These are phyloP conservation scores for Keithomyces neogunnii DNA, from an alignment of 2,329 filamentous ascomycete species.

Conservation along the genomic window DNA sequence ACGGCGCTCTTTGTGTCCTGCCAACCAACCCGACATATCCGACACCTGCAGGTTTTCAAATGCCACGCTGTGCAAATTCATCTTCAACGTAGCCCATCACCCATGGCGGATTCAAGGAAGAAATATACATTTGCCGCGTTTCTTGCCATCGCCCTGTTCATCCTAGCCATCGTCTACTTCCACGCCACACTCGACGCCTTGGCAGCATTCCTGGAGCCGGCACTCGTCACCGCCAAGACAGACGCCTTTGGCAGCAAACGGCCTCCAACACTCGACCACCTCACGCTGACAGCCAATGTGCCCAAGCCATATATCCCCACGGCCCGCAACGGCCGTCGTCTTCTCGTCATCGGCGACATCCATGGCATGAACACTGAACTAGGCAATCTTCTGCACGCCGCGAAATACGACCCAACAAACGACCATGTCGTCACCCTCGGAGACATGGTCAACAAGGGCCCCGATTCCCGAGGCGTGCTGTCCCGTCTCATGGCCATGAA, in stretches of 20 bases:
- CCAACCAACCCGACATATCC: no score
- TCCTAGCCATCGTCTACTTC: no score
- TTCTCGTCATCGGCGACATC: conserved; percentile 84
- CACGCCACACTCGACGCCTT: no score
- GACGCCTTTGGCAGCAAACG: neutral
- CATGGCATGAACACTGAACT: conserved; percentile 75
- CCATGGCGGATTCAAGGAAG: no score
- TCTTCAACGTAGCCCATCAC: no score
- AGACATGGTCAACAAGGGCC: conserved; percentile 79
- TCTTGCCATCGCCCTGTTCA: neutral
- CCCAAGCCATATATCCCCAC: conserved; percentile 23
- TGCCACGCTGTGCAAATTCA: no score
- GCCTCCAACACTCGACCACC: conserved; percentile 12
- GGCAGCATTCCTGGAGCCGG: no score
- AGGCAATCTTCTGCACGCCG: conserved; percentile 55
- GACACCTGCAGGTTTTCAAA: no score
- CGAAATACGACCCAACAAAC: conserved; percentile 43
- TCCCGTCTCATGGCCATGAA: conserved; percentile 63
- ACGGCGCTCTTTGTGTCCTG: no score
- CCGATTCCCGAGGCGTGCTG: conserved; percentile 71
- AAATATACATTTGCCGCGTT: no score
- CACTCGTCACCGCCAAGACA: neutral
- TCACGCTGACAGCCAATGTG: conserved; percentile 21
- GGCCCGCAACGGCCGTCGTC: conserved; percentile 38
- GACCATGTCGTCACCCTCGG: conserved; percentile 74